These are phyloP conservation scores for Saccharomycopsis crataegensis DNA, from an alignment of 1,139 yeast genomes.

Conservation along the genomic window DNA sequence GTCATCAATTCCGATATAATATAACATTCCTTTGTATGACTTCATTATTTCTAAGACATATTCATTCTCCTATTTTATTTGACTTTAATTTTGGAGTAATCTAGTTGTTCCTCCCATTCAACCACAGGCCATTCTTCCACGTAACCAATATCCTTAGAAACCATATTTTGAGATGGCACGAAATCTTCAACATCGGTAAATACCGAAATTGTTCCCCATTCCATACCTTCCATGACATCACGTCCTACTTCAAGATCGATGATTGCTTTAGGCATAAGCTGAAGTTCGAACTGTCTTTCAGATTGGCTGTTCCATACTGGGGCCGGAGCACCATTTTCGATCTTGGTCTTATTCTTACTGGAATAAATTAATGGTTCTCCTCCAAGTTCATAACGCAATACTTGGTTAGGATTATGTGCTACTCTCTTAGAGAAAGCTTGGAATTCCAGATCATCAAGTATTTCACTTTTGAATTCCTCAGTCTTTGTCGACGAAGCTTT, in stretches of 20 bases:
- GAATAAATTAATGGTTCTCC: constrained; percentile 72
- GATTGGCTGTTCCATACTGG: constrained; percentile 60
- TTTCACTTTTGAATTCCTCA: constrained; percentile 20
- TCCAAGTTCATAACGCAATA: constrained; percentile 70
- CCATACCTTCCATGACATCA: constrained; percentile 70
- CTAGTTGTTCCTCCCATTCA: constrained; percentile 67
- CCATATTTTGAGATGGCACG: constrained; percentile 42
- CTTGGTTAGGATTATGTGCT: constrained; percentile 78
- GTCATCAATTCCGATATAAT: no score
- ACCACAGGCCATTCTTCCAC: constrained; percentile 90
- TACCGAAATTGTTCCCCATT: constrained; percentile 92
- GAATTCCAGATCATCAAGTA: constrained; percentile 70
- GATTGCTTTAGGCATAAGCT: constrained; percentile 90
- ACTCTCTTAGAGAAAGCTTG: constrained; percentile 69
- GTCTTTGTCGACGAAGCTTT: constrained; percentile 12
- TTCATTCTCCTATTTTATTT: neutral
- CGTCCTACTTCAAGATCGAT: constrained; percentile 59
- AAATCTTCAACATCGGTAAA: constrained; percentile 74
- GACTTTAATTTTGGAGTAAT: constrained; percentile 9
- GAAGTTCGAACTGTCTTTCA: constrained; percentile 68
- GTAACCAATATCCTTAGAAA: constrained; percentile 67
- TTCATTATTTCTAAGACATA: neutral
- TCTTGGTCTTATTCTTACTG: constrained; percentile 49
- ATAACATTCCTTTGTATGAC: no score
- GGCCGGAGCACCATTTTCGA: constrained; percentile 37